Base-by-base conservation (phyloP, 805 yeast species). In the Blastobotrys robertii region DNA sequence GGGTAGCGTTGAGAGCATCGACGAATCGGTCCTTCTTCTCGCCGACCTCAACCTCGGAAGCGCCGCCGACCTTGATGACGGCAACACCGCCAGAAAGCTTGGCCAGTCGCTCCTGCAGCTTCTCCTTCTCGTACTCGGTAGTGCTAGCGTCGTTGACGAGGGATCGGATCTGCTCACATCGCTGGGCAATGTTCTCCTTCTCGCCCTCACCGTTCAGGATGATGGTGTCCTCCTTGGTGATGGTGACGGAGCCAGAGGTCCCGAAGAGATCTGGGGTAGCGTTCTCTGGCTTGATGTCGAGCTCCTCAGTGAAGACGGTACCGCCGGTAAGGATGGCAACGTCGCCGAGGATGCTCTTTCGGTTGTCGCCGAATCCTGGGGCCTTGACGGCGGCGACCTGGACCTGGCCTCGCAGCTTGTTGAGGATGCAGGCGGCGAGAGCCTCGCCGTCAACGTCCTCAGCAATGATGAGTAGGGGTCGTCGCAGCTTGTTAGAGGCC, bases 1-100 rank as follows among this genome's bases (percentile, higher is more conserved):
- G 86, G 42, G 97, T 92, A 44, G 98, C 97, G 63, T 92, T 90
- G 63, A 92, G 76, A 22, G 98, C 97, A 71, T 92, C 98, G 59
- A 92, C 97, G 62, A 87, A 85, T 70, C 98, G 83, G 67, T 92
- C 98, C 74, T 92, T 92, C 92, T 92, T 92, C 75, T 92, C 98
- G 61, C 97, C 94, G 53, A 92, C 98, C 71, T 92, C 97, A 53
- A 92, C 84, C 71, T 92, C 97, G 15, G 95, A 83, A 37, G 95
- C 66, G 55, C 98, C 98, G 65, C 98, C 98, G 49, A 90, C 97
- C 73, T 84, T 84, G 60, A 92, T 75, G 51, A 92, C 97, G 44
- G 98, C 98, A 62, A 92, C 97, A 77, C 97, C 97, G 47, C 96
- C 96, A 38, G 94, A 82, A 53, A 92, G 75, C 72, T 90, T 92